Evolutionary conservation across 2,329 filamentous ascomycete genomes (phyloP), one percentile per base, ranked within the genome.

Genomic region (Cryphonectria parasitica): DNA sequence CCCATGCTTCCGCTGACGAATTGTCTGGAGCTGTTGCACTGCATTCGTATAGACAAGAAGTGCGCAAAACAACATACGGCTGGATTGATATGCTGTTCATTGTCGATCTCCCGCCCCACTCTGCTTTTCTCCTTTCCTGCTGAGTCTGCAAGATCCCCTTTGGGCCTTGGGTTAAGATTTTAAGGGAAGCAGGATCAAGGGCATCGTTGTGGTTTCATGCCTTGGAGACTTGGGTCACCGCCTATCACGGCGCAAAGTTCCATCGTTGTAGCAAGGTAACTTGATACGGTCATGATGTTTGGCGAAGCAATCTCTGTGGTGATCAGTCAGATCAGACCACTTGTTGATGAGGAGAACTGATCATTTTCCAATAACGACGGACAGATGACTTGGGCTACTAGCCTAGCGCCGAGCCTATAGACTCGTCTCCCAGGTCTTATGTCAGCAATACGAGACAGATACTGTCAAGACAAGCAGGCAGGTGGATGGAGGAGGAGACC

Each of bases 371-470:
- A 15, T 28, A n/a, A 49, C 45, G n/a, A 56, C 1, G 25, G 52
- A 28, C n/a, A 28, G 25, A 28, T 13, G 4, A 56, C 52, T 28
- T 56, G 25, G 25, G 13, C 52, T 28, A 5, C n/a, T 28, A 6
- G n/a, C n/a, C n/a, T 31, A 58, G 54, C 54, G 54, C 28, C 54
- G 25, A 58, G 28, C 15, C 15, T 58, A 17, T 31, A 31, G 54
- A 58, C 54, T 58, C 5, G 15, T 34, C 5, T 15, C 52, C 28
- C 54, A 58, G 54, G 7, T 58, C 54, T 58, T 28, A 19, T 17
- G 54, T 58, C 54, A 34, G 54, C 25, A 58, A 58, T 58, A 58
- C 54, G 54, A 58, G 54, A 58, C 28, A 28, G 54, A 31, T 8
- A 6, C 54, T 13, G 15, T 58, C 6, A 49, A 49, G 54, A 7